Evolutionary conservation across 768 basidiomycete species (phyloP), one percentile per base, ranked within the genome.

Genomic region (Lentinula detonsa): DNA sequence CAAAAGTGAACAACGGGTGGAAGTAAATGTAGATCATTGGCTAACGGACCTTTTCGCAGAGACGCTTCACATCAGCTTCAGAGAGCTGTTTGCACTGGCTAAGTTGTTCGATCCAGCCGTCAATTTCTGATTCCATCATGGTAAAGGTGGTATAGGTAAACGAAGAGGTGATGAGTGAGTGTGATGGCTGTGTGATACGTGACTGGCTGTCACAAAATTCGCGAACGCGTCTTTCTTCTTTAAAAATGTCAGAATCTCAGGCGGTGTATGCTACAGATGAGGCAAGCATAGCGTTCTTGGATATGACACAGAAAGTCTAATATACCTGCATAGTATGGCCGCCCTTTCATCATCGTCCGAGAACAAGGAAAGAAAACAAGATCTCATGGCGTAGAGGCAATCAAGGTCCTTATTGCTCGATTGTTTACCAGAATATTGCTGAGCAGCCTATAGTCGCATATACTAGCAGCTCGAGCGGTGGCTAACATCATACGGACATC

Each of bases 261-360:
- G 91, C 92, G 46, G 83, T 93, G 42, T 94, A 94, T 68, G 82
- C 92, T 42, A 92, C 90, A 2, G 92, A 94, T 74, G 92, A 94
- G 82, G 91, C 91, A 65, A 58, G 67, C 1, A 2, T 48, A 42
- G 10, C 46, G 13, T 39, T 16, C 1, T 15, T 5, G 33, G 18
- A 37, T 39, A 8, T 16, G 8, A 37, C 13, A 37, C 13, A 35
- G 28, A 54, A 52, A 1, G 37, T 39, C 33, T 43, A 46, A 21
- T 42, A 68, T 66, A 63, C 23, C 3, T 23, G 6, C 65, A 7
- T 66, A 95, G 92, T 95, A 93, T 73, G 95, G 95, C 49, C 81
- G 95, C 45, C 96, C 95, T n/a, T 98, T 98, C 72, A 96, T 98
- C 72, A 96, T 98, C 76, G 81, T 98, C 61, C 84, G 95, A 34